Conservation (phyloP, 169 alveolate species). For the Eimeria praecox region DNA sequence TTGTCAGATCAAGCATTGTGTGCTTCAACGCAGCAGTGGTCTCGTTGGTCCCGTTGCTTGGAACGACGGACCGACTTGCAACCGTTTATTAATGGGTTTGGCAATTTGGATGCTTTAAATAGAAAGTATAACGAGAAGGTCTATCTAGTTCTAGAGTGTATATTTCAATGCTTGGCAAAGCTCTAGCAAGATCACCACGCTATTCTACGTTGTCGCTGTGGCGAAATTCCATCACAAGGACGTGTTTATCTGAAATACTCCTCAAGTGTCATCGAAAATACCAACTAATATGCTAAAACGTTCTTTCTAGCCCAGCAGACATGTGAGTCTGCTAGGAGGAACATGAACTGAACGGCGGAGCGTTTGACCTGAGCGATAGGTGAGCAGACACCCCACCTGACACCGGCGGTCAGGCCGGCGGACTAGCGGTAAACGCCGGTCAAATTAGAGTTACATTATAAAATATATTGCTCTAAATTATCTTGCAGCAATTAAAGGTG, state of each 20-base stretch:
- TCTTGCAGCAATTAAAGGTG: not conserved
- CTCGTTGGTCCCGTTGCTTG: not conserved
- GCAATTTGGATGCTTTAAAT: too few relatives aligned
- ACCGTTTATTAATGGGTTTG: not conserved
- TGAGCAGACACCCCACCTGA: conserved; percentile 37
- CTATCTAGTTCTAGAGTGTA: not conserved
- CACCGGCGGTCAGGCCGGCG: not conserved
- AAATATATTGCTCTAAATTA: not conserved
- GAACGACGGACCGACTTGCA: not conserved
- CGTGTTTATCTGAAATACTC: not conserved
- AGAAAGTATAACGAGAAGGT: not conserved
- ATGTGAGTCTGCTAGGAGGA: not conserved
- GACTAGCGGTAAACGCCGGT: not conserved
- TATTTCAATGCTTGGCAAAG: not conserved
- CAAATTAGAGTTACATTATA: not conserved
- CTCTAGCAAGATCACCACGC: not conserved
- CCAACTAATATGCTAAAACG: not conserved
- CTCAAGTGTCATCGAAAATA: not conserved
- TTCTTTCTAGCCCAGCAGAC: not conserved
- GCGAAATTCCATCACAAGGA: not conserved
- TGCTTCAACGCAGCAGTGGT: too few relatives aligned
- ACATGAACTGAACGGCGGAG: not conserved
- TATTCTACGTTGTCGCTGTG: not conserved
- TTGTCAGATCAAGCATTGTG: too few relatives aligned
- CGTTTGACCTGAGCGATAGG: conserved; percentile 38